Conservation (phyloP, 768 basidiomycete species). For the Cystofilobasidium bisporidii region DNA sequence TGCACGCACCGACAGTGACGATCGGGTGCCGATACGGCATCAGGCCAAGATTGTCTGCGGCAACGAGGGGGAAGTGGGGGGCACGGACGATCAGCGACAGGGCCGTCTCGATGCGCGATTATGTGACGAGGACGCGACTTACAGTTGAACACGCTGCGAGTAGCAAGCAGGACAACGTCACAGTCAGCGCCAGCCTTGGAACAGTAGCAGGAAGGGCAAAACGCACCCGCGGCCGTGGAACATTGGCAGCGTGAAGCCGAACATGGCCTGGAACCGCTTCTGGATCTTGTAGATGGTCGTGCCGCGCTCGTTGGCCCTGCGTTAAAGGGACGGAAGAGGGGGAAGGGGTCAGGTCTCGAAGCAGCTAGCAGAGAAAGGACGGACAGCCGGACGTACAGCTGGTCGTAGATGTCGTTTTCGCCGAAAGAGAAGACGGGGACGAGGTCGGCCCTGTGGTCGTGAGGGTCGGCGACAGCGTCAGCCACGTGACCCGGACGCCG, state of each 20-base stretch:
- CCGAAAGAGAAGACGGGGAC: slow-evolving; percentile 98
- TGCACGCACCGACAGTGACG: slow-evolving; percentile 81
- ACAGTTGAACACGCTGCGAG: slow-evolving; percentile 68
- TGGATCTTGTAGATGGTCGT: slow-evolving; percentile 78
- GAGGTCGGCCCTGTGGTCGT: slow-evolving; percentile 66
- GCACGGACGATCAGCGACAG: too few relatives aligned
- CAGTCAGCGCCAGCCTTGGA: too few relatives aligned
- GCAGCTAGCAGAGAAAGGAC: too few relatives aligned
- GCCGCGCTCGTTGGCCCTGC: slow-evolving; percentile 66
- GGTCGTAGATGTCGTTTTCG: slow-evolving; percentile 98
- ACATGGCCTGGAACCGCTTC: slow-evolving; percentile 78
- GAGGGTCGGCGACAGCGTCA: too few relatives aligned
- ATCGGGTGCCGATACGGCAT: slow-evolving; percentile 94
- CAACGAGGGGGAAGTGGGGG: background rate
- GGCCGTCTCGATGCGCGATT: background rate
- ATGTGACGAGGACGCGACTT: slow-evolving; percentile 34
- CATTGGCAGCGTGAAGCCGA: slow-evolving; percentile 93
- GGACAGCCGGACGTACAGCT: slow-evolving; percentile 51
- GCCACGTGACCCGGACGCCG: background rate
- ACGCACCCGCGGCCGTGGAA: slow-evolving; percentile 80
- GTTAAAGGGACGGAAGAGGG: too few relatives aligned
- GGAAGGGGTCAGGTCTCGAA: too few relatives aligned
- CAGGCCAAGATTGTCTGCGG: slow-evolving; percentile 80
- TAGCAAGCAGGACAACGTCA: background rate
- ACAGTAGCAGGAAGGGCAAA: background rate